These are phyloP conservation scores for Ogataea methylovora DNA, from an alignment of 805 yeast species.

Conservation along the genomic window DNA sequence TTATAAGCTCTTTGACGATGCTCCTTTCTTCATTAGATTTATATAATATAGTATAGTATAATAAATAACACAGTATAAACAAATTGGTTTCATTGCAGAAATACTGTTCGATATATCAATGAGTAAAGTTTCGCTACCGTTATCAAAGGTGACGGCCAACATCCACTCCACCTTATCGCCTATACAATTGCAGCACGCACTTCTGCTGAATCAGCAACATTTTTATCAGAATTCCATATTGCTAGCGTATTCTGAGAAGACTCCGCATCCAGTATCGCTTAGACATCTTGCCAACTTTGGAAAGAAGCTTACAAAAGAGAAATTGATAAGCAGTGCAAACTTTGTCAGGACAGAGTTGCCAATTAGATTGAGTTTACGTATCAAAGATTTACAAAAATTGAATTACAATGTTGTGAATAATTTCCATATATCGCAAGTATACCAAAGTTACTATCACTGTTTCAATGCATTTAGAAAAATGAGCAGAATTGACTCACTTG, in stretches of 20 bases:
- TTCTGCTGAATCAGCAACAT: conserved; percentile 47
- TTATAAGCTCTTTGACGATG: too few species aligned
- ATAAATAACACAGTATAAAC: too few species aligned
- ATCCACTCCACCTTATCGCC: neutral
- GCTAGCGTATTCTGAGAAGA: conserved; percentile 49
- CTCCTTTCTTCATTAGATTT: too few species aligned
- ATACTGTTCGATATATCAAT: too few species aligned
- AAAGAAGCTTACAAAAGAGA: conserved; percentile 63
- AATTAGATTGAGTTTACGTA: conserved; percentile 71
- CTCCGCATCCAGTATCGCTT: conserved; percentile 87
- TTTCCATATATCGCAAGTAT: conserved; percentile 78
- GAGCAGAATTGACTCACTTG: conserved; percentile 56
- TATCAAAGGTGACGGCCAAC: too few species aligned
- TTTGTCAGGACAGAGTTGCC: conserved; percentile 85
- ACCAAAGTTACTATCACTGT: conserved; percentile 76
- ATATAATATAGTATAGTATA: too few species aligned
- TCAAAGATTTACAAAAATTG: conserved; percentile 66
- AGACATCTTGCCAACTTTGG: conserved; percentile 89
- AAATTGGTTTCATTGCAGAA: too few species aligned
- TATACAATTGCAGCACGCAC: conserved; percentile 1
- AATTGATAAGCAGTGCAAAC: conserved; percentile 76
- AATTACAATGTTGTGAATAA: conserved; percentile 84
- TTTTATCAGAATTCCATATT: conserved; percentile 78
- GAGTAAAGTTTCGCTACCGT: too few species aligned
- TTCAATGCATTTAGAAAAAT: conserved; percentile 79